Evolutionary conservation across 768 basidiomycete genomes (phyloP).

Genomic region (Lactifluus pinguis): DNA sequence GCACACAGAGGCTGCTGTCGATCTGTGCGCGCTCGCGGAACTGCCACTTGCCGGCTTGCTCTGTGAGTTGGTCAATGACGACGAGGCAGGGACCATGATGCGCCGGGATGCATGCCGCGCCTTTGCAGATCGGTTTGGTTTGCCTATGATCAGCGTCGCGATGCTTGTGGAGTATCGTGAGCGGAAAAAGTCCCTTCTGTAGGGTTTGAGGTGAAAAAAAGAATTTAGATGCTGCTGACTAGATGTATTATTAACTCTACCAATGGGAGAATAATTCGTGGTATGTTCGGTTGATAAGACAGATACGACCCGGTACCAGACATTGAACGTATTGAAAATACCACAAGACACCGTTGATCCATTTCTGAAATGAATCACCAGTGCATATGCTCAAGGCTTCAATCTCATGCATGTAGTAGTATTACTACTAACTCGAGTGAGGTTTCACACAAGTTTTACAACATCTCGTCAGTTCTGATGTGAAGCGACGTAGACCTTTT

Average conservation of each 20-base stretch:
- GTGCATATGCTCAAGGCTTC: too few relatives aligned
- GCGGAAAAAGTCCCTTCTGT: not conserved
- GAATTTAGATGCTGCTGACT: not conserved
- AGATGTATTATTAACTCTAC: not conserved
- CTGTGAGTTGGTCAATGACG: slow-evolving; percentile 93
- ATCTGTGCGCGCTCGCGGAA: slow-evolving; percentile 72
- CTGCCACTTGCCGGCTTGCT: slow-evolving; percentile 69
- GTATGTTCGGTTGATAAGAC: too few relatives aligned
- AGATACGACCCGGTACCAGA: too few relatives aligned
- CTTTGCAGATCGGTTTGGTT: slow-evolving; percentile 83
- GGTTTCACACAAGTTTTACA: too few relatives aligned
- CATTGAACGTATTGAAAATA: too few relatives aligned
- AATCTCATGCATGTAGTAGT: too few relatives aligned
- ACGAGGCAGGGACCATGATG: slow-evolving; percentile 86
- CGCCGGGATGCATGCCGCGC: slow-evolving; percentile 84
- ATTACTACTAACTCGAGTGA: too few relatives aligned
- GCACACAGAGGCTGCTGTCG: slow-evolving; percentile 88
- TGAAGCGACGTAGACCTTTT: too few relatives aligned
- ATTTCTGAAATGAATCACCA: too few relatives aligned
- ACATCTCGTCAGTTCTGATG: too few relatives aligned
- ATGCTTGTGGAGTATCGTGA: slow-evolving; percentile 48
- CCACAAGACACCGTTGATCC: too few relatives aligned
- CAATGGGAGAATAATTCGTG: too few relatives aligned
- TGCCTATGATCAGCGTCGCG: slow-evolving; percentile 94
- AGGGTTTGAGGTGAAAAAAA: not conserved